Percentiles rank a stretch among this genome's conserved stretches.
phyloP scores from a whole-genome alignment of 1,284 basidiomycete species.

The Meripilus lineatus region DNA sequence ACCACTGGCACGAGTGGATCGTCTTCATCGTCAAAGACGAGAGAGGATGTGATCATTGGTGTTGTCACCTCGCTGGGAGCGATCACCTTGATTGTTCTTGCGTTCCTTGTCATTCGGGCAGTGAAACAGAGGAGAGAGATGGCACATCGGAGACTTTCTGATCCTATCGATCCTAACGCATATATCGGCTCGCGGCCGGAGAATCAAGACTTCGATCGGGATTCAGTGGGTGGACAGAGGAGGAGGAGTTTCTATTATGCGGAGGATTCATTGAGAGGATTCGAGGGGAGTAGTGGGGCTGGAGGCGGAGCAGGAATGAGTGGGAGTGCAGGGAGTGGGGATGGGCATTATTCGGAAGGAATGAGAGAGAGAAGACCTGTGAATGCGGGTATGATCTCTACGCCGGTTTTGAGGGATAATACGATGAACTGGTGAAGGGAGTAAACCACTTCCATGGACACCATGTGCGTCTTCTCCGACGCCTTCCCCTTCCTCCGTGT shows the following conservation, averaged over 20 bases:
- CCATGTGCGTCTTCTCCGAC: too few relatives aligned
- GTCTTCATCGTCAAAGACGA: slow-evolving; percentile 29
- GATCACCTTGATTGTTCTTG: slow-evolving; percentile 61
- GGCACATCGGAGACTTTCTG: slow-evolving; percentile 58
- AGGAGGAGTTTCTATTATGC: slow-evolving; percentile 79
- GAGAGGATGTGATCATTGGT: slow-evolving; percentile 77
- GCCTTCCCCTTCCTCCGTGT: too few relatives aligned
- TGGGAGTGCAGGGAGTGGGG: slow-evolving; percentile 14
- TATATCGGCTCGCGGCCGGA: slow-evolving; percentile 45
- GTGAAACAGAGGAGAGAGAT: slow-evolving; percentile 55
- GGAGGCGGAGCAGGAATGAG: slow-evolving; percentile 7
- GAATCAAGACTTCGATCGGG: slow-evolving; percentile 67
- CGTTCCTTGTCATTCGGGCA: slow-evolving; percentile 57
- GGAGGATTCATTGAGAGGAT: slow-evolving; percentile 70
- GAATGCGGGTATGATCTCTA: slow-evolving; percentile 21
- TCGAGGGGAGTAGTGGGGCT: slow-evolving; percentile 7
- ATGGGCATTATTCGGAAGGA: slow-evolving; percentile 10
- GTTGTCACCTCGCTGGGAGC: slow-evolving; percentile 72
- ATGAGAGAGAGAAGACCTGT: slow-evolving; percentile 28
- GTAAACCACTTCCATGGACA: too few relatives aligned
- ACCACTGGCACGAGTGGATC: slow-evolving; percentile 17
- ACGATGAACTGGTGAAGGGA: slow-evolving; percentile 27
- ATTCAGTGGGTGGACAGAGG: slow-evolving; percentile 64
- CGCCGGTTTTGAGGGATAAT: slow-evolving; percentile 28
- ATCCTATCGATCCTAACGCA: slow-evolving; percentile 31